phyloP scores from a whole-genome alignment of 2,329 filamentous ascomycete genomes.

The Fusarium cyanostomum region DNA sequence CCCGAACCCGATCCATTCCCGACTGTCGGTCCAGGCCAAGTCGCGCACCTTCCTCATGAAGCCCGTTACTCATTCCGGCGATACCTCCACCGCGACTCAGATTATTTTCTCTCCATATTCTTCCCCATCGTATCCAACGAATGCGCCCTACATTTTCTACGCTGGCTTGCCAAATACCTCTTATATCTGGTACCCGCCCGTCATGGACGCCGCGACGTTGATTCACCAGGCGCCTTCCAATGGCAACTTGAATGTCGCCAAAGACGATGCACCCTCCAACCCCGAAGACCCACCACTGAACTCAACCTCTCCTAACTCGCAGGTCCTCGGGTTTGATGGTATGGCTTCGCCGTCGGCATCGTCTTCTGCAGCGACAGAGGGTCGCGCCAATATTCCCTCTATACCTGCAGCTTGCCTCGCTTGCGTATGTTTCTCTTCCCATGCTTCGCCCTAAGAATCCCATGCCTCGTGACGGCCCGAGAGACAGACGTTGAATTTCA shows the following conservation, averaged over 20 bases:
- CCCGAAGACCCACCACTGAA: conserved; percentile 32
- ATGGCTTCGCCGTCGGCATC: conserved; percentile 29
- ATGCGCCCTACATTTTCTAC: conserved; percentile 32
- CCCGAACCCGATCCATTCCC: conserved; percentile 4
- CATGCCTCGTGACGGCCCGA: background rate
- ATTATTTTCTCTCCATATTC: conserved; percentile 18
- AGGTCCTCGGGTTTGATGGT: conserved; percentile 19
- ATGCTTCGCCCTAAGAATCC: background rate
- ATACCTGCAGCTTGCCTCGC: conserved; percentile 63
- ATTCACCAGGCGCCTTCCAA: conserved; percentile 10
- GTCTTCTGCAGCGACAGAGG: conserved; percentile 32
- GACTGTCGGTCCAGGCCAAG: conserved; percentile 1
- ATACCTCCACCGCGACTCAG: conserved; percentile 15
- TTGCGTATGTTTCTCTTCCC: conserved; percentile 56
- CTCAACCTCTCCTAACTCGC: conserved; percentile 41
- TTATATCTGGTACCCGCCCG: conserved; percentile 31
- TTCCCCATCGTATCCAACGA: conserved; percentile 22
- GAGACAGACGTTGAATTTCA: background rate
- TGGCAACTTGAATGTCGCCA: too few relatives aligned
- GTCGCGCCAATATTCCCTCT: conserved; percentile 48
- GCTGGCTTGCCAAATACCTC: conserved; percentile 12
- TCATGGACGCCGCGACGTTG: conserved; percentile 20
- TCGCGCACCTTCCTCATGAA: conserved; percentile 17
- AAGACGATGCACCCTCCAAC: conserved; percentile 26
- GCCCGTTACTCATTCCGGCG: conserved; percentile 9